phyloP scores from a whole-genome alignment of 352 stramenopile species.

The Globisporangium megalacanthum region DNA sequence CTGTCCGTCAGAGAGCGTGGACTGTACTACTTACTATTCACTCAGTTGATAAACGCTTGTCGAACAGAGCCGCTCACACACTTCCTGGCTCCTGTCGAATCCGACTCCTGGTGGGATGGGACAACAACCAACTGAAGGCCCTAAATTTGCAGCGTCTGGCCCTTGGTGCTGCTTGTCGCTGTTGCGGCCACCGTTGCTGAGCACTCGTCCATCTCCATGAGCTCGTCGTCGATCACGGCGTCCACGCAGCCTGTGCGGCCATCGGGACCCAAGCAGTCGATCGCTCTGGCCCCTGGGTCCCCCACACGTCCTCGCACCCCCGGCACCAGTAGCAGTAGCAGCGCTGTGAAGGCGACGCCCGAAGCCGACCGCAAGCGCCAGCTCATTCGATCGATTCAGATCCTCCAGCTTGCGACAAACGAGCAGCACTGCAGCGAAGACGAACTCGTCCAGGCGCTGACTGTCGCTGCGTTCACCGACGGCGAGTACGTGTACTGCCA shows the following conservation, averaged over 20 bases:
- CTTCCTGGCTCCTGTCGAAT: no score
- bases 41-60: no score
- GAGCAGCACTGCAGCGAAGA: constrained; percentile 41
- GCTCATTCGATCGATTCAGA: constrained; percentile 39
- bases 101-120: no score
- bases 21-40: no score
- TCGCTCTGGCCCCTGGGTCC: not conserved
- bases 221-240: not conserved
- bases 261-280: constrained; percentile 2
- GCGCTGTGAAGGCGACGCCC: not conserved
- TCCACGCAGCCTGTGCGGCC: constrained; percentile 1
- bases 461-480: constrained; percentile 28
- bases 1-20: no score
- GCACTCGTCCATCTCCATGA: constrained; percentile 1
- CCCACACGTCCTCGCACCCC: constrained; percentile 5
- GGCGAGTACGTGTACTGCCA: constrained; percentile 67
- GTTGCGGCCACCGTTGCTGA: no score
- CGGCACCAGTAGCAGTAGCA: not conserved
- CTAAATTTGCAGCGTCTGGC: no score
- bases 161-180: no score
- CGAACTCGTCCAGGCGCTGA: constrained; percentile 31
- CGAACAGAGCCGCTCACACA: no score
- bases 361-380: constrained; percentile 37
- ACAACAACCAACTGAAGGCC: no score
- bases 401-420: constrained; percentile 42